Evolutionary conservation across 2,329 filamentous ascomycete genomes (phyloP), one percentile per base, ranked within the genome.

Genomic region (Exophiala sp.): DNA sequence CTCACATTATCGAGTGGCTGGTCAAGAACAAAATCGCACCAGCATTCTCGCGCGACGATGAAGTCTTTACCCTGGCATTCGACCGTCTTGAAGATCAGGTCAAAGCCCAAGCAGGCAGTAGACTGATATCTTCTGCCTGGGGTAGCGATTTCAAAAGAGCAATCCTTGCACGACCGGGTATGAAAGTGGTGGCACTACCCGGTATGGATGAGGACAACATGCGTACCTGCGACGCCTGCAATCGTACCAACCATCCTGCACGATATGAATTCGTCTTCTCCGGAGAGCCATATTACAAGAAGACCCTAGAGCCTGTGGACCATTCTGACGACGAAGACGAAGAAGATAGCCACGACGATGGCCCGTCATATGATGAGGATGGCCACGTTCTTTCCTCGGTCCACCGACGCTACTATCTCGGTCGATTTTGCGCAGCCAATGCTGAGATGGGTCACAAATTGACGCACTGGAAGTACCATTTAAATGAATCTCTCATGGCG

Each of bases 21-120:
- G 84, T 92, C 2, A 87, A 90, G 64, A 88, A 87, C 65, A 85
- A 86, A 62, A 77, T 94, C 47, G 86, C 91, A 61, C 88, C 87
- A 0, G 82, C 76, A 0, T 91, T 91, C 63, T 72, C 79, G 9
- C 77, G 78, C 14, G 72, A 79, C 4, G 82, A 88, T 55, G 75
- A 80, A 6, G 72, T 90, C 10, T 94, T 90, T 68, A 64, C 71
- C 10, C 75, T 87, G 21, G 84, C 87, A 0, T 91, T 90, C 74
- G 72, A 73, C 45, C 89, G 89, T 64, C 75, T 92, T 0, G 81
- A 89, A 59, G 82, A 88, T 60, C 86, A 91, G 66, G 82, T 88
- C 11, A 76, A 75, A 36, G 86, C 83, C 0, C 78, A 88, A 2
- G 83, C 85, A 0, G 80, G 78, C 3, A 89, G 85, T 3, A 89